Percentiles rank a stretch among this genome's conserved stretches.
Evolutionary conservation across 805 yeast species (phyloP).

Genomic region (Pichia thaimueangensis): DNA sequence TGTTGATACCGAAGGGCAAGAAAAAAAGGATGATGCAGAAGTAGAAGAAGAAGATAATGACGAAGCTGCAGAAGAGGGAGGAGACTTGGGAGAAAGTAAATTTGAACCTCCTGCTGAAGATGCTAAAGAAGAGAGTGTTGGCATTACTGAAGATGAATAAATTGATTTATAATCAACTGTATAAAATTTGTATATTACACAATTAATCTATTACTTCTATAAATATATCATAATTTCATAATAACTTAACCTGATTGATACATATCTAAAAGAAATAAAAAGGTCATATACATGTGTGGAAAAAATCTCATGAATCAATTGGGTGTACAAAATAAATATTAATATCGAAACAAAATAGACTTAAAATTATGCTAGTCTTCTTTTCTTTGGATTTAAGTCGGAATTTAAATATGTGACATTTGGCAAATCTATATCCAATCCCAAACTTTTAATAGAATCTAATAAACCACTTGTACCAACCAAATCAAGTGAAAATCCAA

Average conservation of each 20-base stretch:
- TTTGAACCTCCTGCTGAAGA: no score
- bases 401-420: neutral
- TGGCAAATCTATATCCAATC: constrained; percentile 8
- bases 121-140: neutral
- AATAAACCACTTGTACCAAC: constrained; percentile 1
- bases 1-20: neutral
- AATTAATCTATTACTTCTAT: no score
- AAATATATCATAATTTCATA: no score
- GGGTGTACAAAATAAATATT: no score
- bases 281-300: no score
- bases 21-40: neutral
- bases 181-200: neutral
- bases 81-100: neutral
- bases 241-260: no score
- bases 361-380: neutral
- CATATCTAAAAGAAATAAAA: no score
- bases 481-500: constrained; percentile 7
- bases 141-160: no score
- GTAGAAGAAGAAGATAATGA: neutral
- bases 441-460: constrained; percentile 8
- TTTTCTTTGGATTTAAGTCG: neutral
- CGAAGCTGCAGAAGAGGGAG: neutral
- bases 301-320: no score
- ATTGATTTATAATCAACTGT: no score
- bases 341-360: no score